Evolutionary conservation across 1,284 basidiomycete genomes (phyloP).

Genomic region (Leccinum pseudoinsigne): DNA sequence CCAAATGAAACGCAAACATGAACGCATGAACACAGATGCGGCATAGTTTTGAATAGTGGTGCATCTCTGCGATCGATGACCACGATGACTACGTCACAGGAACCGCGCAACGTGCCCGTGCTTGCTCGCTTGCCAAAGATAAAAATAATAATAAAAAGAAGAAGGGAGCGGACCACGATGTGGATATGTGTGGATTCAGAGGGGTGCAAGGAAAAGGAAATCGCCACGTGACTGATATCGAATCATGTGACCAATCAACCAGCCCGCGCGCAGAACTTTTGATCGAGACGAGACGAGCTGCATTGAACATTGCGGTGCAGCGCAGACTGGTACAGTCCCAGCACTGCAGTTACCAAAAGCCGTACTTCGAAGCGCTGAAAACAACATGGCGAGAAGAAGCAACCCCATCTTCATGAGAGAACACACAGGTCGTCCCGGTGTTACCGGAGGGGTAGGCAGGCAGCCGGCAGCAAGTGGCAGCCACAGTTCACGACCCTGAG

Average conservation of each 20-base stretch:
- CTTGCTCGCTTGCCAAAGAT: not conserved
- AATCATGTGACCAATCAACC: not conserved
- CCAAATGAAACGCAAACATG: not conserved
- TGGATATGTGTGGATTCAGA: constrained; percentile 14
- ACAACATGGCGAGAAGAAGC: not conserved
- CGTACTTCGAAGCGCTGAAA: not conserved
- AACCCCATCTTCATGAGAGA: not conserved
- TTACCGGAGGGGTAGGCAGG: not conserved
- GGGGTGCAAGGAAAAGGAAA: not conserved
- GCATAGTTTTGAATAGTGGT: constrained; percentile 4
- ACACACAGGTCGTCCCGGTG: not conserved
- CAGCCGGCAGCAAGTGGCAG: not conserved
- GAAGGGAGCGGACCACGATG: constrained; percentile 11
- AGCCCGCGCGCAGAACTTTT: not conserved
- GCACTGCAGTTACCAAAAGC: not conserved
- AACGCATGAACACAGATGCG: constrained; percentile 12
- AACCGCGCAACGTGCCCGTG: constrained; percentile 13
- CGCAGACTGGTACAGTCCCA: not conserved
- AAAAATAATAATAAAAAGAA: not conserved
- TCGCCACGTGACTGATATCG: constrained; percentile 11
- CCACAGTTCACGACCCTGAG: not conserved
- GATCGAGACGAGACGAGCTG: not conserved
- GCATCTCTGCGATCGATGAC: constrained; percentile 8
- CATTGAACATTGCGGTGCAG: not conserved
- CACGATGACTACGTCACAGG: constrained; percentile 29